Evolutionary conservation across 2,329 filamentous ascomycete genomes (phyloP).

Genomic region (Colletotrichum australisinense): DNA sequence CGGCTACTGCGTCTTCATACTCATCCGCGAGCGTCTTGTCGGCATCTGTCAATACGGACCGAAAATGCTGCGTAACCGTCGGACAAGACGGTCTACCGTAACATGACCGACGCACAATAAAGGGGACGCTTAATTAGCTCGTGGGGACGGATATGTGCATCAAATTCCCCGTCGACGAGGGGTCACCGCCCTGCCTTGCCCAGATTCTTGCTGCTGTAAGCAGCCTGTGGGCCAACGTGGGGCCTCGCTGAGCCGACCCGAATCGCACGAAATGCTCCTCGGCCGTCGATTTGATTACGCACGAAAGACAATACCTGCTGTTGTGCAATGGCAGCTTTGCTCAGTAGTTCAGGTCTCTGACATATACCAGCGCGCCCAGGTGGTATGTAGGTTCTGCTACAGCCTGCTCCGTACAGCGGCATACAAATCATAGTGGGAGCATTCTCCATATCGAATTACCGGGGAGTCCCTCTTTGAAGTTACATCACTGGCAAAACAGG

Average conservation of each 20-base stretch:
- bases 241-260: constrained; percentile 1
- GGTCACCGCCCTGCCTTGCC: constrained; percentile 22
- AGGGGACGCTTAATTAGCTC: constrained; percentile 34
- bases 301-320: not conserved
- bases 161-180: constrained; percentile 33
- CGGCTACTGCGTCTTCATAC: not conserved
- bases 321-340: not conserved
- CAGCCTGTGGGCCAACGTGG: constrained; percentile 15
- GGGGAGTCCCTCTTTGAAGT: constrained; percentile 14
- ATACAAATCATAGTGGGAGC: not conserved
- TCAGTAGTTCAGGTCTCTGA: not conserved
- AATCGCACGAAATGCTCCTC: constrained; percentile 7
- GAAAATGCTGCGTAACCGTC: not conserved
- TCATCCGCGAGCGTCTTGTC: not conserved
- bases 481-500: constrained; percentile 15
- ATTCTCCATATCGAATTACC: constrained; percentile 1
- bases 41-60: not conserved
- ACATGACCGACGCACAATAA: constrained; percentile 26
- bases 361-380: not conserved
- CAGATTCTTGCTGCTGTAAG: constrained; percentile 13
- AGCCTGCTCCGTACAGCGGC: not conserved
- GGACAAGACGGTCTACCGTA: constrained; percentile 21
- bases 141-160: constrained; percentile 34
- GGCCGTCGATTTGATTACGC: not conserved
- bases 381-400: not conserved